Base-by-base conservation (phyloP, 768 basidiomycete species). In the Macrolepiota dolichaula region DNA sequence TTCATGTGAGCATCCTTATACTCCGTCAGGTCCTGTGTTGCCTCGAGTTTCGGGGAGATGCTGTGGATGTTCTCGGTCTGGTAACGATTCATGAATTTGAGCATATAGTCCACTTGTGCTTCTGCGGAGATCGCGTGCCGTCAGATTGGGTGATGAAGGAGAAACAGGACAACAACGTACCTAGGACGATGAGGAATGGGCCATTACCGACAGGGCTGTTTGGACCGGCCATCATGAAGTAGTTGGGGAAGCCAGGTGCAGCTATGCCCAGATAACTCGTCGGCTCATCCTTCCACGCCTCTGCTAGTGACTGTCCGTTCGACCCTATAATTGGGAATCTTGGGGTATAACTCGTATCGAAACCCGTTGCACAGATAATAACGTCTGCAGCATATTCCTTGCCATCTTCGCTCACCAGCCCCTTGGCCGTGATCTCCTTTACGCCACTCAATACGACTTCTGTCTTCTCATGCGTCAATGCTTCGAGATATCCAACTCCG, bases 291-390 rank as follows among this genome's bases (percentile, higher is more conserved):
- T 58, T 55, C 72, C 73, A 75, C 32, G 64, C 66, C 5, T 74
- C 69, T 12, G 61, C 62, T 57, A 75, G 65, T 49, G 47, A 68
- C 55, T 55, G 63, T 3, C 73, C 70, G 25, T 60, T 57, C 13
- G 55, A 50, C 5, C 72, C 73, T 25, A 71, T 63, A 4, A 75
- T 53, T 4, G 68, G 68, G 50, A 75, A 75, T 2, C 69, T 67
- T 50, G 73, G 73, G 52, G 62, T 67, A 57, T 65, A 74, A 2
- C 69, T 67, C 3, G 71, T 72, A 58, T 73, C 65, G 52, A 75
- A 72, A 0, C 73, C 74, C 13, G 73, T 73, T 9, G 72, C 74
- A 55, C 74, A 75, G 47, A 75, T 69, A 10, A 74, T 53, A 5
- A 70, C 67, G 61, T 74, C 73, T 7, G 73, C 57, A 19, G 67